A percentile compares a stretch with the other conserved stretches of the same genome.
Conservation (phyloP, 1,139 yeast species). For the Hyphopichia pseudoburtonii region DNA sequence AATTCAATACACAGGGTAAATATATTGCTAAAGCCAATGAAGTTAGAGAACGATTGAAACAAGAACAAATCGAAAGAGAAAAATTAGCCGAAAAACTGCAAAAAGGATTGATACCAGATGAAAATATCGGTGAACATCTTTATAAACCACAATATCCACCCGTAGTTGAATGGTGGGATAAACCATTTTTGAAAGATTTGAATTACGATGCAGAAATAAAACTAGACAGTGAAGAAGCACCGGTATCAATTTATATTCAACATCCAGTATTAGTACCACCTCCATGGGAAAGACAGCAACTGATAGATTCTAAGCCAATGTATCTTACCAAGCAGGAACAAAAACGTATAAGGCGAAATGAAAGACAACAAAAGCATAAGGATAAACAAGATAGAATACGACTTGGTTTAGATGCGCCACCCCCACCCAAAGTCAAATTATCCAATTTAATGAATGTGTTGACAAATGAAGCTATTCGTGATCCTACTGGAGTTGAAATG, state of each 20-base stretch:
- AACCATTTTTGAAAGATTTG: constrained; percentile 39
- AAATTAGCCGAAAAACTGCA: constrained; percentile 23
- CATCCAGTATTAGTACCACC: constrained; percentile 75
- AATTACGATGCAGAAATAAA: constrained; percentile 21
- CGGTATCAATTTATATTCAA: constrained; percentile 65
- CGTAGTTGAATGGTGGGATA: constrained; percentile 82
- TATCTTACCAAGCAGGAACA: constrained; percentile 75
- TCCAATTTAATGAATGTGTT: constrained; percentile 82
- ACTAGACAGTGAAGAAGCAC: constrained; percentile 43
- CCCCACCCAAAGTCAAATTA: constrained; percentile 83
- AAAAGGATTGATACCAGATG: constrained; percentile 50
- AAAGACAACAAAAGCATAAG: constrained; percentile 61
- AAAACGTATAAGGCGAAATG: constrained; percentile 72
- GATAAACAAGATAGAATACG: constrained; percentile 77
- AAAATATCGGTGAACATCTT: constrained; percentile 49
- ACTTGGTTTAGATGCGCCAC: constrained; percentile 83
- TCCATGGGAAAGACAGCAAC: constrained; percentile 50
- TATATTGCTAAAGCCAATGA: constrained; percentile 57
- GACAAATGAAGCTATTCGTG: constrained; percentile 83
- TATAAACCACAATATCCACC: constrained; percentile 56
- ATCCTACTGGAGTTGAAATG: constrained; percentile 85
- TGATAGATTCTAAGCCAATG: constrained; percentile 43
- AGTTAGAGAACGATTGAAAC: constrained; percentile 39
- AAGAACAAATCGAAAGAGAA: constrained; percentile 29
- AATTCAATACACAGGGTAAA: constrained; percentile 61